Percentiles rank a stretch among this genome's conserved stretches.
These are phyloP conservation scores for Mortierella sp. DNA, from an alignment of 371 early-diverging fungal species.

Conservation along the genomic window DNA sequence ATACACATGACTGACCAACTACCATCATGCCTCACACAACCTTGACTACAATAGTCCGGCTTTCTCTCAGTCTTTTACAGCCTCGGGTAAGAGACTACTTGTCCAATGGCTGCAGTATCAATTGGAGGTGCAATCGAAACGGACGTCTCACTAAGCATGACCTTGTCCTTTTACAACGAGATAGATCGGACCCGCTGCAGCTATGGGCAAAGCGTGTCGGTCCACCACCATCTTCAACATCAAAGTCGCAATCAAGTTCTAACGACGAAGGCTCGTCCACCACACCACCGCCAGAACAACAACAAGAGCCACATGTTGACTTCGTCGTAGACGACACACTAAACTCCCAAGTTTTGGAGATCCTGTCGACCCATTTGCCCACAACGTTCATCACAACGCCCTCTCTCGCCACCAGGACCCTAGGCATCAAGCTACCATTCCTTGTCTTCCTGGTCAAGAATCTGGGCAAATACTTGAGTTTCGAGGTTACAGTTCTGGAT, in stretches of 20 bases:
- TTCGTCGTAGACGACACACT: conserved; percentile 87
- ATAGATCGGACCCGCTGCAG: conserved; percentile 87
- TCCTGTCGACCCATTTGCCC: conserved; percentile 83
- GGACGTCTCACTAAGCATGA: background rate
- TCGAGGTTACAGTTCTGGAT: conserved; percentile 91
- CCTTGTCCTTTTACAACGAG: background rate
- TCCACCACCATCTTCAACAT: conserved; percentile 59
- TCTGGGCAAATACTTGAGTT: conserved; percentile 89
- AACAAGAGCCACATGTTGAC: conserved; percentile 74
- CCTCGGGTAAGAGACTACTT: conserved; percentile 73
- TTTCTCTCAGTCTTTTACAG: conserved; percentile 92
- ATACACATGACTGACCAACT: background rate
- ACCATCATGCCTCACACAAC: background rate
- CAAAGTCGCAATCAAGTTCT: conserved; percentile 7
- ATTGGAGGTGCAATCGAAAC: background rate
- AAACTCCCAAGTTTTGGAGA: conserved; percentile 85
- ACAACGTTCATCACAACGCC: conserved; percentile 94
- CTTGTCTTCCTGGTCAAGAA: conserved; percentile 91
- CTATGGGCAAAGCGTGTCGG: conserved; percentile 77
- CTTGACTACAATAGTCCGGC: conserved; percentile 73
- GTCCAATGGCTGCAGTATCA: background rate
- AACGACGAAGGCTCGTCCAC: conserved; percentile 12
- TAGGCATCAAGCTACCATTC: conserved; percentile 94
- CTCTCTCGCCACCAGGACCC: conserved; percentile 74
- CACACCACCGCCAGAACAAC: conserved; percentile 9